Evolutionary conservation across 306 rosid species (phyloP).

Genomic region (Sechiopsis laciniata): DNA sequence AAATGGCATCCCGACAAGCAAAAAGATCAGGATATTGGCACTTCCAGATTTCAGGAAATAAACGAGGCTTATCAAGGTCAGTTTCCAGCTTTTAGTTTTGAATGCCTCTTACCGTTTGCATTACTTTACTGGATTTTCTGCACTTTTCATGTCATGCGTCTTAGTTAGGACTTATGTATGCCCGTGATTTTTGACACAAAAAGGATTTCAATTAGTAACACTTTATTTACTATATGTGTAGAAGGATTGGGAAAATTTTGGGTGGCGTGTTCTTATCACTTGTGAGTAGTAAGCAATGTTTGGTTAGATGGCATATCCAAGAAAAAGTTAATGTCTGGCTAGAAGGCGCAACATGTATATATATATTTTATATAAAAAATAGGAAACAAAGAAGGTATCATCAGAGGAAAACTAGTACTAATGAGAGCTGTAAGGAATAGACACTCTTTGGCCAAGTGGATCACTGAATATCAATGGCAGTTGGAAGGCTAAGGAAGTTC

Average conservation of each 20-base stretch:
- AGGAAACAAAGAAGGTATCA: background rate
- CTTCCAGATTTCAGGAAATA: conserved; percentile 79
- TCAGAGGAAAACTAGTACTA: background rate
- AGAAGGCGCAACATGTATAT: background rate
- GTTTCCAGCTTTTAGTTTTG: background rate
- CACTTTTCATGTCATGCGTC: background rate
- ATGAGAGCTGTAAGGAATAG: background rate
- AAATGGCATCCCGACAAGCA: conserved; percentile 98
- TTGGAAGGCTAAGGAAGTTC: background rate
- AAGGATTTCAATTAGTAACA: background rate
- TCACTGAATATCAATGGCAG: background rate
- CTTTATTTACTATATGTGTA: background rate
- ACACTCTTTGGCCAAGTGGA: background rate
- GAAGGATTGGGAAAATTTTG: background rate
- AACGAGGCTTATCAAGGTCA: conserved; percentile 88
- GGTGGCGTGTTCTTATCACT: background rate
- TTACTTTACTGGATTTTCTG: background rate
- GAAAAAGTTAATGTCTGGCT: background rate
- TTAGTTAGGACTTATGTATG: background rate
- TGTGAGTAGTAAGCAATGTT: background rate
- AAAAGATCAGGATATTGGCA: conserved; percentile 51
- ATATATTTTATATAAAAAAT: background rate
- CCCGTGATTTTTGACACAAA: background rate
- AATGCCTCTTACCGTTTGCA: background rate
- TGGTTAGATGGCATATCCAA: background rate